phyloP scores from a whole-genome alignment of 2,329 filamentous ascomycete species.

The Pseudogymnoascus sp. region DNA sequence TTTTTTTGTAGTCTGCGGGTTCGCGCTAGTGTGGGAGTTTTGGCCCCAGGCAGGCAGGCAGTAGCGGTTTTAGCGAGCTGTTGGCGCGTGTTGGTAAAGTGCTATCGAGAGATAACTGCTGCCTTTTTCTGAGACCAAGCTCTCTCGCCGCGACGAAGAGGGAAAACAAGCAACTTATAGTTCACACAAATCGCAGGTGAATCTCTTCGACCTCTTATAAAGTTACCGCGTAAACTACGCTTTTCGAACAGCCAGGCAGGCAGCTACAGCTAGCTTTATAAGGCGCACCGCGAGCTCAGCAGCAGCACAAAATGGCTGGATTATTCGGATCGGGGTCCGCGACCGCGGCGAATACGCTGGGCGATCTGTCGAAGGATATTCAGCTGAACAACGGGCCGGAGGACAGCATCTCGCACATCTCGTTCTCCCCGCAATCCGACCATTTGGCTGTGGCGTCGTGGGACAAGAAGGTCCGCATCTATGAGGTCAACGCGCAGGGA shows the following conservation, averaged over 20 bases:
- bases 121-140: background rate
- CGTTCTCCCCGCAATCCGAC: constrained; percentile 70
- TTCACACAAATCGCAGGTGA: background rate
- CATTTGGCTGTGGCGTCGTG: constrained; percentile 87
- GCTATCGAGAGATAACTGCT: background rate
- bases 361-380: constrained; percentile 86
- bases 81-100: background rate
- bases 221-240: background rate
- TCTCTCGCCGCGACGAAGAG: background rate
- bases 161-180: background rate
- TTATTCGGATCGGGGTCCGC: constrained; percentile 45
- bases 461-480: constrained; percentile 97
- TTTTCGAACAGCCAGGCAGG: background rate
- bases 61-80: background rate
- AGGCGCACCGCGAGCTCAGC: background rate
- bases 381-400: constrained; percentile 69
- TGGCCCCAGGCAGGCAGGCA: constrained; percentile 7
- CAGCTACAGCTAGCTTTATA: background rate
- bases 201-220: background rate
- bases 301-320: constrained; percentile 50
- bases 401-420: constrained; percentile 81
- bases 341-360: constrained; percentile 61
- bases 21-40: background rate
- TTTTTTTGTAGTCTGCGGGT: constrained; percentile 8
- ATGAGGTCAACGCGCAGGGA: constrained; percentile 74